A percentile compares a stretch with the other conserved stretches of the same genome.
phyloP scores from a whole-genome alignment of 106 monocot species.

The Alisma plantagoaquatica region DNA sequence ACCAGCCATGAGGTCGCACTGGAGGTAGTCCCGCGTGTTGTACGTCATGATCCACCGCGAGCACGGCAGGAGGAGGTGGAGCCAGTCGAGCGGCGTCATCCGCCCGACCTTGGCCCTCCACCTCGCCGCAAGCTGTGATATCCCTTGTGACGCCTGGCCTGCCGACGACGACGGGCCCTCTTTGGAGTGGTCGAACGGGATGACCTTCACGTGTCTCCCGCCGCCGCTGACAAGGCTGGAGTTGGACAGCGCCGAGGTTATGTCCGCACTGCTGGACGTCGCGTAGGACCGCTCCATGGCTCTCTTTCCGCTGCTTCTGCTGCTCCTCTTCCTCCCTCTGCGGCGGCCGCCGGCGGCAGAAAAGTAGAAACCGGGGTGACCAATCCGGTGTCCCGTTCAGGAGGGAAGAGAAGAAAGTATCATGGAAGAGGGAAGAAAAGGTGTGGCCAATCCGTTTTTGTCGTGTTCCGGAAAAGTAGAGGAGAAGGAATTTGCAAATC shows the following conservation, averaged over 20 bases:
- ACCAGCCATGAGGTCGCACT: constrained; percentile 86
- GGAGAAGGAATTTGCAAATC: too few species aligned
- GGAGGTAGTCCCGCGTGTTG: constrained; percentile 54
- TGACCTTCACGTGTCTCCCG: constrained; percentile 35
- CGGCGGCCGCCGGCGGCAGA: too few species aligned
- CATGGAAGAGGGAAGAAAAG: too few species aligned
- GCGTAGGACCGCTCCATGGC: too few species aligned
- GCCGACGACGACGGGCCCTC: constrained; percentile 5
- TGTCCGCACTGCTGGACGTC: constrained; percentile 27
- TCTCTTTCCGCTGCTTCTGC: too few species aligned
- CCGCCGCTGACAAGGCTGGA: neutral
- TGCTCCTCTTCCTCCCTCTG: too few species aligned
- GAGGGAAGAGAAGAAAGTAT: too few species aligned
- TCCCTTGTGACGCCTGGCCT: neutral
- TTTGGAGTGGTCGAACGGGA: constrained; percentile 29
- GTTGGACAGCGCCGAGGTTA: constrained; percentile 1
- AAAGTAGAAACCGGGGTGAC: too few species aligned
- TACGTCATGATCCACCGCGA: constrained; percentile 75
- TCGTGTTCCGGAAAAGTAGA: too few species aligned
- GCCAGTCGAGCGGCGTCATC: constrained; percentile 44
- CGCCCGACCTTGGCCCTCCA: constrained; percentile 14
- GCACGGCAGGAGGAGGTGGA: constrained; percentile 61
- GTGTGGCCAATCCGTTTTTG: too few species aligned
- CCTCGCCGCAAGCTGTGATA: neutral
- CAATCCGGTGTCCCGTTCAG: too few species aligned